phyloP scores from a whole-genome alignment of 1,284 basidiomycete genomes.

The Peniophora sp. region DNA sequence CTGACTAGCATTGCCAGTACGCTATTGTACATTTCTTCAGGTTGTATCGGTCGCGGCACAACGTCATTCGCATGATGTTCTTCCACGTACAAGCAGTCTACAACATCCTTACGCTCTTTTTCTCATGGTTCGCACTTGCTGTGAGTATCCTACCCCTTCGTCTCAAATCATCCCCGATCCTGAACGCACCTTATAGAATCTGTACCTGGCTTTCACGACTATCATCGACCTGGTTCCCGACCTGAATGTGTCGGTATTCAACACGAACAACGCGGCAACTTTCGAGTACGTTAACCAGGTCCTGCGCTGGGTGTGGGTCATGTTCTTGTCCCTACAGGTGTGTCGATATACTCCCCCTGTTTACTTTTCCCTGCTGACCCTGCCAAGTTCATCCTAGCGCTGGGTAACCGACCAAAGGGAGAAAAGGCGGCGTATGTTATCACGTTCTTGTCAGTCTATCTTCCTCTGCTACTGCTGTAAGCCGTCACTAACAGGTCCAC shows the following conservation, averaged over 20 bases:
- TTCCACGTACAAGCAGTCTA: constrained; percentile 89
- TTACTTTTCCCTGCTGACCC: not conserved
- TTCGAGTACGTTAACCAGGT: not conserved
- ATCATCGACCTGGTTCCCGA: constrained; percentile 84
- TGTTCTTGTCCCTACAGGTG: constrained; percentile 79
- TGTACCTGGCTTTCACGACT: constrained; percentile 95
- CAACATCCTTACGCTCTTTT: constrained; percentile 72
- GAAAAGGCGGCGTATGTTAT: constrained; percentile 78
- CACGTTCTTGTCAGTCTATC: constrained; percentile 60
- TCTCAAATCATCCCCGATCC: too few species aligned
- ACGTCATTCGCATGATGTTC: constrained; percentile 86
- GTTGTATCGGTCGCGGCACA: constrained; percentile 83
- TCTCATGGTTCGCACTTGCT: constrained; percentile 89
- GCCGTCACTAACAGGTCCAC: too few species aligned
- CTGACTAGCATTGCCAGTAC: constrained; percentile 42
- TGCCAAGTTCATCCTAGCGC: constrained; percentile 76
- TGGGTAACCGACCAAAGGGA: constrained; percentile 95
- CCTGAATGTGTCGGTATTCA: constrained; percentile 62
- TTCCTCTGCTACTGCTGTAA: too few species aligned
- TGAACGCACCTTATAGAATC: constrained; percentile 33
- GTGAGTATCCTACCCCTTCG: too few species aligned
- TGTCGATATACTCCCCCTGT: constrained; percentile 24
- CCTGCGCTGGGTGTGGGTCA: constrained; percentile 84
- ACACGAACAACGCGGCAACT: constrained; percentile 49
- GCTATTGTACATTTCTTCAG: constrained; percentile 89